Base-by-base conservation (phyloP, 2,329 filamentous ascomycete genomes). In the Verticillium tricorpus region DNA sequence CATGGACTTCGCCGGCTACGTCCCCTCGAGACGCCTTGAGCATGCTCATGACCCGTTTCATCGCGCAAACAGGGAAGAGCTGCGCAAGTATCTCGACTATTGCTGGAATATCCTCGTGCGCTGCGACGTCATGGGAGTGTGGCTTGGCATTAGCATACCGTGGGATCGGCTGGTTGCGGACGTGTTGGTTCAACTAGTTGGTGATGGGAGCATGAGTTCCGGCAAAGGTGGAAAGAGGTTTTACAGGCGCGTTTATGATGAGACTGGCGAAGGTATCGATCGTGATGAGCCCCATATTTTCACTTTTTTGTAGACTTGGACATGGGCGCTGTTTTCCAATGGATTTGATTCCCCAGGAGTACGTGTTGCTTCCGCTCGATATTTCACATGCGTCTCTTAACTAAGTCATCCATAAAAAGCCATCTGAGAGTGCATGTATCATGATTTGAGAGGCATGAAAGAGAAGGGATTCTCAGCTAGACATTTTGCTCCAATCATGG, bases 61-160 rank as follows among this genome's bases (percentile, higher is more conserved):
- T 34, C 34, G 9, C 6, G 59, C 59, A 1, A 69, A 71, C 54
- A n/a, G 56, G 28, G 64, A 67, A 15, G 68, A 69, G 60, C 56
- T 72, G 61, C 63, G 58, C 6, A 64, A 63, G 31, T 72, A 72
- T 58, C 56, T 73, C 7, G 68, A 58, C 54, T 69, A 69, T 45
- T 71, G 70, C 55, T 72, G 71, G 70, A 56, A 64, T 25, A 6
- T 71, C 2, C 50, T 73, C 6, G 60, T 72, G 31, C 61, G 67
- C 9, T 68, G 65, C 61, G 63, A 71, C 37, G 64, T 71, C 28
- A n/a, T 57, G 32, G 56, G 56, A 2, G 6, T 2, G 32, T 57
- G 56, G 56, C 7, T 57, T 8, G 56, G 32, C 15, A 11, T 14
- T 5, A 15, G 19, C 9, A 34, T 57, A 7, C 56, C 56, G 5